Evolutionary conservation across 805 yeast genomes (phyloP).

Genomic region (Candida pseudofarinosa): DNA sequence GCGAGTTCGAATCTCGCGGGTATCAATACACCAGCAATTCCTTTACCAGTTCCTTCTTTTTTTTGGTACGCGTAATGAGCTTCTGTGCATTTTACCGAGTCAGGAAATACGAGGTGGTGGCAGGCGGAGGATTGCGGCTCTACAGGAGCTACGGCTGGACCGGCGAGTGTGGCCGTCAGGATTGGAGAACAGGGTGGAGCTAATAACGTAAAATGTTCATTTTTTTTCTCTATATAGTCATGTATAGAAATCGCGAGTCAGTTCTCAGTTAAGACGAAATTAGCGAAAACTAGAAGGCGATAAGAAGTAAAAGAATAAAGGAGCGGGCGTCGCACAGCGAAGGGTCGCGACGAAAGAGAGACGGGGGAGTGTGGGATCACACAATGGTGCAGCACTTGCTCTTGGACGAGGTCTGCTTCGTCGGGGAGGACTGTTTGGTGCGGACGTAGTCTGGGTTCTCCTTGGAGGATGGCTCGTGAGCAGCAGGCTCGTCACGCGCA

Average conservation of each 20-base stretch:
- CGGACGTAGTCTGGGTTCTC: conserved; percentile 12
- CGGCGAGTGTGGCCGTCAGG: no score
- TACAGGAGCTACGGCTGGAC: no score
- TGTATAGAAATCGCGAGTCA: background rate
- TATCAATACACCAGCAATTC: conserved; percentile 36
- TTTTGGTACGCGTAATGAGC: no score
- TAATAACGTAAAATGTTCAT: no score
- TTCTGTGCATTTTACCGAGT: no score
- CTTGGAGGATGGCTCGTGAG: conserved; percentile 2
- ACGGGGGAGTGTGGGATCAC: conserved; percentile 9
- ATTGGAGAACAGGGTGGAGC: no score
- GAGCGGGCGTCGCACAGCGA: background rate
- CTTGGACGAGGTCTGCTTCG: conserved; percentile 7
- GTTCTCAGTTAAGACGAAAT: background rate
- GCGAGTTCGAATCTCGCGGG: conserved; percentile 45
- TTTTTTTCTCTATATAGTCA: background rate
- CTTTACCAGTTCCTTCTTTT: conserved; percentile 10
- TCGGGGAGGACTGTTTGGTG: conserved; percentile 14
- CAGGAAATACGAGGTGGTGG: no score
- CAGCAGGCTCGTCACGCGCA: background rate
- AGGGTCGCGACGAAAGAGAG: background rate
- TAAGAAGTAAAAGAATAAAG: background rate
- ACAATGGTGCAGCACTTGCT: conserved; percentile 30
- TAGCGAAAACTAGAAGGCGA: background rate
- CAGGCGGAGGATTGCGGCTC: no score